Conservation (phyloP, 2,329 filamentous ascomycete genomes). For the Arachnopeziza araneosa region DNA sequence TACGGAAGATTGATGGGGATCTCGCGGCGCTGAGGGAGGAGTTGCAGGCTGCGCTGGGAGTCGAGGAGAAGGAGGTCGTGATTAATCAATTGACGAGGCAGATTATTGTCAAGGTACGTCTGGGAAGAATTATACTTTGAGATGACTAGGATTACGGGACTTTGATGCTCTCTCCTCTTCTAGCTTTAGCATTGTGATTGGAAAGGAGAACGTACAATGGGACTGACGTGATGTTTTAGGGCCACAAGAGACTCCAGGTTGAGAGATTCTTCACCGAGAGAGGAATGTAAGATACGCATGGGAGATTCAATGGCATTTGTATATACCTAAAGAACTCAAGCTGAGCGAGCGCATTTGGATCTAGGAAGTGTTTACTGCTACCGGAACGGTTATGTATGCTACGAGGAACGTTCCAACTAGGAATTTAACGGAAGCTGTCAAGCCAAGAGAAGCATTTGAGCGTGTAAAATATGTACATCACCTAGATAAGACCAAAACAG, state of each 20-base stretch:
- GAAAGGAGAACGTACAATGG: neutral
- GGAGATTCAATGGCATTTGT: neutral
- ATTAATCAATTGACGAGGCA: conserved; percentile 56
- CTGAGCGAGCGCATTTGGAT: no score
- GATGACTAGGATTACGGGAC: neutral
- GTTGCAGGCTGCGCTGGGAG: conserved; percentile 51
- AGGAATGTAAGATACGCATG: neutral
- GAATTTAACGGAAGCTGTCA: no score
- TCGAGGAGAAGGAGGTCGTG: conserved; percentile 48
- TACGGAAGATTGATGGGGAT: conserved; percentile 79
- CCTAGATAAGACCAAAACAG: neutral
- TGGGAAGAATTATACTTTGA: neutral
- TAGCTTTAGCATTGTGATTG: neutral
- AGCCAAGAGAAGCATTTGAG: neutral
- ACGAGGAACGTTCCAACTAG: no score
- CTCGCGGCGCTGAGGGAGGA: conserved; percentile 56
- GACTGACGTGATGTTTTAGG: conserved; percentile 30
- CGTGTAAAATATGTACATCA: neutral
- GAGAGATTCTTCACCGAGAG: conserved; percentile 40
- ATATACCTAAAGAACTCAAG: no score
- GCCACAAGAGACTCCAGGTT: conserved; percentile 44
- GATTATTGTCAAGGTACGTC: conserved; percentile 63
- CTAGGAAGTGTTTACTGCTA: no score
- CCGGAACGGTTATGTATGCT: no score
- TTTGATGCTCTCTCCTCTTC: neutral